Evolutionary conservation across 257 asterid species (phyloP), one percentile per base, ranked within the genome.

Genomic region (Scutellaria galericulata): DNA sequence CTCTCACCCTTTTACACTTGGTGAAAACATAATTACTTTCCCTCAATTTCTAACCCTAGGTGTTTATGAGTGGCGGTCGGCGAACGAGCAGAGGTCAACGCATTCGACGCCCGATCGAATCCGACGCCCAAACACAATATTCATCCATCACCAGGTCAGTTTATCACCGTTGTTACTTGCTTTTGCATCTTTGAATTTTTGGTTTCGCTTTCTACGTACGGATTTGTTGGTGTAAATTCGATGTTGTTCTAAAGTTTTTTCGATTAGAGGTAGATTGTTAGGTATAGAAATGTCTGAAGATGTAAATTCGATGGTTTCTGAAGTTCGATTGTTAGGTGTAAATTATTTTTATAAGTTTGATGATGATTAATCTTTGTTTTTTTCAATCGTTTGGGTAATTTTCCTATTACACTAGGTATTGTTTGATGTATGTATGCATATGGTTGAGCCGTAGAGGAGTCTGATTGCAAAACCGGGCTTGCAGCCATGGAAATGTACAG

Each of bases 141-240:
- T 22, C 71, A 6, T 1, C 18, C 62, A 45, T 64, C 39, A 6
- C 54, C 14, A 66, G 83, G 73, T 78, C 46, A 64, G 64, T 53
- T 63, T 48, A 59, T 31, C 40, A 40, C 39, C 10, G 14, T 66
- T 48, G 5, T 65, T 24, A 65, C 52, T 58, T 14, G 41, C 27
- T 53, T 13, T 24, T 35, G 22, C 11, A 5, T 65, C 31, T n/a
- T 12, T 44, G 7, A 14, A 11, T 7, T 15, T 44, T 57, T 3
- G 9, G 47, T 22, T 11, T 75, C n/a, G 20, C 56, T 9, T 9
- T 54, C 4, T 31, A 15, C n/a, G n/a, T 9, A 2, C 41, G 0
- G 37, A 24, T 48, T 18, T 11, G 3, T 44, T n/a, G 51, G 7
- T 2, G 27, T 9, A 20, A 12, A 58, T 50, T 11, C 31, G 46